Evolutionary conservation across 257 asterid genomes (phyloP), one percentile per base, ranked within the genome.

Genomic region (Ophiorrhiza pumila): DNA sequence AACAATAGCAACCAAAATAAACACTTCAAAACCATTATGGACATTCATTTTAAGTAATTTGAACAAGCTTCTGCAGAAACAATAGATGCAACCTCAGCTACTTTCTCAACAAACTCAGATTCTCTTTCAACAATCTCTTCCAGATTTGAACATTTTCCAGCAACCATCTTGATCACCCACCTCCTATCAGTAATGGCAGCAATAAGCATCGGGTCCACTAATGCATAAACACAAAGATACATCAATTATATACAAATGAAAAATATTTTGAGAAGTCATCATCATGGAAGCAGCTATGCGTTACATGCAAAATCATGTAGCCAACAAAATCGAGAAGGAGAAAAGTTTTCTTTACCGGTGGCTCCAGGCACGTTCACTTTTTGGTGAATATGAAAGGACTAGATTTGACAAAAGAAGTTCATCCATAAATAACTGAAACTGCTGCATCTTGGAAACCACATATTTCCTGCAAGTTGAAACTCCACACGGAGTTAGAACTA

Each of bases 311-410:
- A 43, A 50, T 53, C 32, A 52, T 4, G 39, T 25, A 20, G 11
- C 15, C 35, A 1, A 18, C 12, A 27, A 31, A 73, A 78, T 46
- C 10, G 69, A 17, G 74, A 72, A 66, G 39, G 78, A 23, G 32
- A 56, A 50, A 71, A 20, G 61, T 34, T 71, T 43, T 29, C n/a
- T 55, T 62, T 77, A 92, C 98, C 96, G 83, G 79, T 94, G 99
- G 88, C 86, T 92, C 99, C 99, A 94, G 60, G 99, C 90, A 71
- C 89, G 82, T 71, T 94, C 98, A 77, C 99, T 94, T 82, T 94
- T 94, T 37, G 98, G 95, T 43, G 97, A 85, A 85, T 79, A 80
- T 8, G 97, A 91, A 71, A 94, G 89, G 80, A 94, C 87, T 57
- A 87, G 73, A 71, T 86, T 74, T 31, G 99, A 91, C 59, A 91